Percentiles rank a stretch among this genome's conserved stretches.
phyloP scores from a whole-genome alignment of 2,329 filamentous ascomycete species.

The Aspergillus fumigatiaffinis region DNA sequence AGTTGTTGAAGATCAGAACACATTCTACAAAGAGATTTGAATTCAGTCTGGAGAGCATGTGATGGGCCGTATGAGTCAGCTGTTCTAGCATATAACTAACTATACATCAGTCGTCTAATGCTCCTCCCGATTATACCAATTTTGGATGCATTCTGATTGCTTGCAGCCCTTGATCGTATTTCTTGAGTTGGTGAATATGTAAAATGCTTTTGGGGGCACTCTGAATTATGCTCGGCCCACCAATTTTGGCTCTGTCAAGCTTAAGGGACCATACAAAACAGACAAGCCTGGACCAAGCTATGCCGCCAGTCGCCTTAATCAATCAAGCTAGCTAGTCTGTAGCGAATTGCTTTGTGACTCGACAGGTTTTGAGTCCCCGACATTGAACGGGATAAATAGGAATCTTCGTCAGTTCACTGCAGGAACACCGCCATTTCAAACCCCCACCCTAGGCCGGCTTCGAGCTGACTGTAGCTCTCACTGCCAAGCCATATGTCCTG shows the following conservation, averaged over 20 bases:
- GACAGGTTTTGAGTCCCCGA: background rate
- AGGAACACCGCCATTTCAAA: conserved; percentile 21
- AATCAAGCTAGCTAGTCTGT: background rate
- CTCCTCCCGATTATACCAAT: background rate
- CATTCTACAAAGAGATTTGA: conserved; percentile 10
- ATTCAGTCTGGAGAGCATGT: conserved; percentile 7
- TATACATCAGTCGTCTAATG: background rate
- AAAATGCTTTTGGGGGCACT: background rate
- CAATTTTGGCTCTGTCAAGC: background rate
- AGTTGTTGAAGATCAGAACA: background rate
- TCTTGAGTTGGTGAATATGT: background rate
- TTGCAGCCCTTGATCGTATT: no score
- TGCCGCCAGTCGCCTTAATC: background rate
- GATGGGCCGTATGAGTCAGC: conserved; percentile 9
- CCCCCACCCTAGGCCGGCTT: conserved; percentile 6
- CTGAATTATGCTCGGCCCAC: background rate
- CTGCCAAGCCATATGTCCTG: conserved; percentile 12
- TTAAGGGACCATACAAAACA: background rate
- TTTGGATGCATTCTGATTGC: no score
- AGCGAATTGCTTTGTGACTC: background rate
- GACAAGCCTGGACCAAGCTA: background rate
- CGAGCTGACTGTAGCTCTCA: conserved; percentile 8
- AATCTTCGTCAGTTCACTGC: conserved; percentile 7
- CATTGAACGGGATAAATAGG: background rate
- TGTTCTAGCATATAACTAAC: conserved; percentile 4